A percentile compares a stretch with the other conserved stretches of the same genome.
phyloP scores from a whole-genome alignment of 2,329 filamentous ascomycete species.

The Aureobasidium sp. region DNA sequence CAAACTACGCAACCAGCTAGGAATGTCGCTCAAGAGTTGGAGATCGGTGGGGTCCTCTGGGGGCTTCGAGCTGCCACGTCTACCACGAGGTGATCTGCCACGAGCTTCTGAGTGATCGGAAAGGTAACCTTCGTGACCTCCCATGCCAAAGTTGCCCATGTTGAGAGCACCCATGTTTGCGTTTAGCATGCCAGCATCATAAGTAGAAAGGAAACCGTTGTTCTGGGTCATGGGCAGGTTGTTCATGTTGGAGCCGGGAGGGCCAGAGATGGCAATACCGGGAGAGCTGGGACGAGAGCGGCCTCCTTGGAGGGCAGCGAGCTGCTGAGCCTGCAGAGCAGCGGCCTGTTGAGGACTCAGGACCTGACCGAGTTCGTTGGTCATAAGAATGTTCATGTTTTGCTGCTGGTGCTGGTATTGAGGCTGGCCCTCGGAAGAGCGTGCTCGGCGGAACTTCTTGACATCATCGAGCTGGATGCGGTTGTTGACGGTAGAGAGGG shows the following conservation, averaged over 20 bases:
- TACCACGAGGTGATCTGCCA: conserved; percentile 83
- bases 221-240: conserved; percentile 79
- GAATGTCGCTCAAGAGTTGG: conserved; percentile 83
- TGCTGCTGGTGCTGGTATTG: conserved; percentile 40
- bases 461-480: conserved; percentile 94
- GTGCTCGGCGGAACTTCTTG: conserved; percentile 84
- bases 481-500: conserved; percentile 95
- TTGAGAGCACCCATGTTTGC: conserved; percentile 63
- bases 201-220: conserved; percentile 87
- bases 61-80: conserved; percentile 90
- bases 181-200: conserved; percentile 61
- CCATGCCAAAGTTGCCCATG: conserved; percentile 44
- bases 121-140: conserved; percentile 72
- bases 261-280: conserved; percentile 68
- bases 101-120: conserved; percentile 88
- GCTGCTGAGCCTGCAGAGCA: conserved; percentile 59
- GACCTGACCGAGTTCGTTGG: conserved; percentile 85
- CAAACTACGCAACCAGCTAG: conserved; percentile 88
- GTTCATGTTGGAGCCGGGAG: conserved; percentile 41
- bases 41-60: conserved; percentile 96
- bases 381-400: conserved; percentile 68
- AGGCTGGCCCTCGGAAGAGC: conserved; percentile 73
- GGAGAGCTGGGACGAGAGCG: conserved; percentile 86
- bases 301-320: conserved; percentile 64
- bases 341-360: conserved; percentile 52